Evolutionary conservation across 2,329 filamentous ascomycete genomes (phyloP).

Genomic region (Cercospora sojina): DNA sequence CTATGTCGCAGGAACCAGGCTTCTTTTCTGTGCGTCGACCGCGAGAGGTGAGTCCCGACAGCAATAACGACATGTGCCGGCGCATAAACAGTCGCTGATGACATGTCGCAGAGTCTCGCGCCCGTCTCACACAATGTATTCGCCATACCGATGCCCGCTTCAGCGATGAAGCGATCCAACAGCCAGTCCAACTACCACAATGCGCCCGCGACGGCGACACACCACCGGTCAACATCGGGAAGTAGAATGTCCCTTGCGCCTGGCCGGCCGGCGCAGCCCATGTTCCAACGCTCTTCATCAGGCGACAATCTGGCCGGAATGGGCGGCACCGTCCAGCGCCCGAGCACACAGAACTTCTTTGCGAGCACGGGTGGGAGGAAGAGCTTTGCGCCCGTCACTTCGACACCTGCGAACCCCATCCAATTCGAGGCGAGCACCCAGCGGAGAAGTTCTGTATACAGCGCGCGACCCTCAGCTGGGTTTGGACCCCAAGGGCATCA

Average conservation of each 20-base stretch:
- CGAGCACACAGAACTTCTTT: slow-evolving; percentile 71
- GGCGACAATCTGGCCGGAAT: slow-evolving; percentile 75
- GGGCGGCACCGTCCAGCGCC: slow-evolving; percentile 75
- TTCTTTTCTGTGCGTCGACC: slow-evolving; percentile 90
- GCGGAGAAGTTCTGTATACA: slow-evolving; percentile 71
- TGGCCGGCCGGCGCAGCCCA: slow-evolving; percentile 77
- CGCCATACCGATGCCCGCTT: slow-evolving; percentile 83
- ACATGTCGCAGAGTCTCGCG: slow-evolving; percentile 68
- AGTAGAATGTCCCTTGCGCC: slow-evolving; percentile 83
- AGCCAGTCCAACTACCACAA: slow-evolving; percentile 68
- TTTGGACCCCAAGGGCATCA: slow-evolving; percentile 66
- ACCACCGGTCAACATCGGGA: slow-evolving; percentile 79
- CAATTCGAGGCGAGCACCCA: slow-evolving; percentile 57
- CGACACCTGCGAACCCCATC: slow-evolving; percentile 47
- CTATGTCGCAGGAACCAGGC: slow-evolving; percentile 83
- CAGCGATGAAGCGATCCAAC: slow-evolving; percentile 89
- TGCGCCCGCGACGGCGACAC: slow-evolving; percentile 65
- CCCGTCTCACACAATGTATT: slow-evolving; percentile 74
- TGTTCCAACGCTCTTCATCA: slow-evolving; percentile 81
- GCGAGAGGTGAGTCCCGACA: slow-evolving; percentile 68
- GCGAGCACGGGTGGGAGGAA: slow-evolving; percentile 63
- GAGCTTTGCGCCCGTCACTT: slow-evolving; percentile 63
- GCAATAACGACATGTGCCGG: neutral
- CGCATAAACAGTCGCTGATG: slow-evolving; percentile 21
- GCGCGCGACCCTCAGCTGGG: slow-evolving; percentile 59